Base-by-base conservation (phyloP, 768 basidiomycete genomes). In the Kwoniella dejecticola region DNA sequence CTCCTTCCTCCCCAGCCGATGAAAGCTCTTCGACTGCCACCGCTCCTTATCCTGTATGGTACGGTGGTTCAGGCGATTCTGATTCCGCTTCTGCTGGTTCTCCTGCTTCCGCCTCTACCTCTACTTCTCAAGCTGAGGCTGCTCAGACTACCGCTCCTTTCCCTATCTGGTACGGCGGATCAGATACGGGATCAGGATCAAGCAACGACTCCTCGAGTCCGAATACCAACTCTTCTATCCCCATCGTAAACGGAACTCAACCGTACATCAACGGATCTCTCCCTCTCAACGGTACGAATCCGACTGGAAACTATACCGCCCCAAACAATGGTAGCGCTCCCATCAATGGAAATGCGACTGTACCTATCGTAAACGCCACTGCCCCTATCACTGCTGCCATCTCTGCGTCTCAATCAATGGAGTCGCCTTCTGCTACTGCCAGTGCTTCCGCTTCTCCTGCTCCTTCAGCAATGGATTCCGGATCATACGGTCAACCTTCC, bases 111-210 rank as follows among this genome's bases (percentile, higher is more conserved):
- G 26, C 44, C 10, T 36, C 60, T 30, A 55, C 29, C 17, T 24
- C 48, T 13, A 42, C 52, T 42, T 23, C 62, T 2, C 30, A 54
- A 17, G 19, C 27, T 26, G 57, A 47, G 24, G 33, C 69, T 11
- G 66, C 64, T 26, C 29, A 53, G 10, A 54, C 47, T 33, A 46
- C 46, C 12, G 57, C 41, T 15, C 46, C 47, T 48, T 50, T 44
- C 53, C 61, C 61, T 15, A n/a, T 45, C n/a, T 63, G 55, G 54
- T 57, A 63, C 21, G 61, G 61, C 17, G 61, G 61, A 30, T 33
- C 31, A 38, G 61, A 55, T 36, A 7, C 33, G 15, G 61, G 61
- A 30, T 33, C 31, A 38, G 61, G 61, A 7, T 36, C 33, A 36
- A 15, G 33, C 15, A 36, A 36, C n/a, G 60, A 56, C 10, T 7